Base-by-base conservation (phyloP, 495 filamentous ascomycete species). In the Bacidia gigantensis region DNA sequence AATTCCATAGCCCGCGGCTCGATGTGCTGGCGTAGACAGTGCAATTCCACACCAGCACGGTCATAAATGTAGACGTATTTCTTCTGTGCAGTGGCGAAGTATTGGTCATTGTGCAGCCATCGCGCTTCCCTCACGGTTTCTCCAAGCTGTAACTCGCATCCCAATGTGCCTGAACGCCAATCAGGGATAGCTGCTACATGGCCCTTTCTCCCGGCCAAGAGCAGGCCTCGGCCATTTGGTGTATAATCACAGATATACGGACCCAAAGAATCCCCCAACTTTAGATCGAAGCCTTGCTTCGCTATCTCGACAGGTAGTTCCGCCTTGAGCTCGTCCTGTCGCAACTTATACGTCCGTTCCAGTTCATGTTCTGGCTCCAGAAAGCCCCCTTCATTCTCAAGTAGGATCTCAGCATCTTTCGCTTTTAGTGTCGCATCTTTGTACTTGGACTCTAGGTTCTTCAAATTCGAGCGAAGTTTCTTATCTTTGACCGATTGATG, bases 21-120 rank as follows among this genome's bases (percentile, higher is more conserved):
- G 55, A 90, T 74, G 60, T 93, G 89, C 62, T 88, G 86, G 66
- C 77, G 78, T 54, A 98, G 70, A 63, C 86, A 89, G 67, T 98
- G 93, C 20, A 98, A 64, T 67, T 98, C 92, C 14, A 93, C 83
- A 54, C 92, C 92, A 24, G 80, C 73, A 32, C 79, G 70, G 59
- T 96, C 92, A 70, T 98, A 98, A 55, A 98, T 97, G 70, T 87
- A 89, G 55, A 89, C 84, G 55, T 90, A 83, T 67, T 93, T 94
- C 76, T 97, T 97, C 67, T 98, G 92, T 24, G 92, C 87, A n/a
- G 95, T 88, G 2, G 93, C 92, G 67, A 97, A 95, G 67, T 76
- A 88, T 58, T 95, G 89, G 64, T 94, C 87, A 59, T 95, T 96
- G 65, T 98, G 90, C 51, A 98, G 72, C 86, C 89, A 98, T 59